Base-by-base conservation (phyloP, 1,284 basidiomycete species). In the Irpex sp. region DNA sequence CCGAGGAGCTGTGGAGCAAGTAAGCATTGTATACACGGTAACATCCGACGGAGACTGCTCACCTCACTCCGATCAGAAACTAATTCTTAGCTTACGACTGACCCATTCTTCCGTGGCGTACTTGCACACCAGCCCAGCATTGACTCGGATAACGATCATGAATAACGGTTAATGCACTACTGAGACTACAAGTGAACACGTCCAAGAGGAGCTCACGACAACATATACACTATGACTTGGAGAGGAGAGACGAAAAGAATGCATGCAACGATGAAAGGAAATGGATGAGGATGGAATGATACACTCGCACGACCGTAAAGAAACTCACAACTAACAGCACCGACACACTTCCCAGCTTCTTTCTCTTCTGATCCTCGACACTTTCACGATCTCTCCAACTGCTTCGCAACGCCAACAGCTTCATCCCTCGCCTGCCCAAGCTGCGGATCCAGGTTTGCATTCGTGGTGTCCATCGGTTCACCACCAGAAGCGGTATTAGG, bases 351-450 rank as follows among this genome's bases (percentile, higher is more conserved):
- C 40, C 40, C 31, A 34, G 5, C 31, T 34, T 34, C n/a, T n/a
- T n/a, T 11, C 40, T n/a, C n/a, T 47, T 47, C 40, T 11, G 40
- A 47, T n/a, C 40, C 13, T 15, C 40, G 13, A 47, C 21, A 15
- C 34, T 7, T 31, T 52, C 34, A 60, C 40, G 58, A 56, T 34
- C 62, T 48, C 37, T 73, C 73, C 48, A 74, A 66, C 66, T 72
- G 71, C 51, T 72, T 71, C 8, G 69, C 71, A 13, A 74, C 73
- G 5, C 74, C 75, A 17, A 74, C 76, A n/a, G 76, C 76, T 69
- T 78, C 76, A 38, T 74, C 74, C 49, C 75, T 67, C 13, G 74
- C 75, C 66, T 76, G 76, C 5, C 76, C 75, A 15, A 77, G 67
- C 63, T 75, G 73, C 0, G 76, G 75, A 57, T 78, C 76, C 19